These are phyloP conservation scores for Zizania latifolia DNA, from an alignment of 176 grass and related monocot genomes.

Conservation along the genomic window DNA sequence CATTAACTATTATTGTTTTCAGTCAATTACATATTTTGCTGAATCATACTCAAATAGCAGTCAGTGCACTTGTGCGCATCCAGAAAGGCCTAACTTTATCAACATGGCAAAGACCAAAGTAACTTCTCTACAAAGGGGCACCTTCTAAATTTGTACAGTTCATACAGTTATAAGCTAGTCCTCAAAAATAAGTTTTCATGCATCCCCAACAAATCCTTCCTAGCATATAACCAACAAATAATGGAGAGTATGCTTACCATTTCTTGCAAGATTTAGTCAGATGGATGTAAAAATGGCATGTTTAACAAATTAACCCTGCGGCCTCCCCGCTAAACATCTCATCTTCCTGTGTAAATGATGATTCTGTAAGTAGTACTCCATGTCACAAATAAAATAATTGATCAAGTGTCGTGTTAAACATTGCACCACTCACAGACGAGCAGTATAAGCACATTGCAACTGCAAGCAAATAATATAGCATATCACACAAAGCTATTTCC, in stretches of 20 bases:
- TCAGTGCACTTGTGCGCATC: neutral
- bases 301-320: neutral
- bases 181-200: neutral
- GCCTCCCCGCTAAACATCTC: neutral
- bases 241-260: neutral
- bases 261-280: neutral
- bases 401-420: neutral
- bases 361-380: neutral
- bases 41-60: neutral
- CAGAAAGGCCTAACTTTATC: neutral
- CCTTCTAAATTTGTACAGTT: neutral
- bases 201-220: neutral
- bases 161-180: neutral
- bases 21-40: neutral
- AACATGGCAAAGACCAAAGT: neutral
- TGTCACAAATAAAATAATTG: neutral
- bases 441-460: neutral
- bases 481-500: constrained; percentile 8
- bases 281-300: neutral
- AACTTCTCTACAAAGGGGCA: neutral
- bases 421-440: neutral
- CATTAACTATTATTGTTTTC: neutral
- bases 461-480: neutral
- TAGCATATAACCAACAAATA: neutral
- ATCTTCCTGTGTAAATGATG: neutral